Conservation (phyloP, 768 basidiomycete species). For the Tulasnella sp. region DNA sequence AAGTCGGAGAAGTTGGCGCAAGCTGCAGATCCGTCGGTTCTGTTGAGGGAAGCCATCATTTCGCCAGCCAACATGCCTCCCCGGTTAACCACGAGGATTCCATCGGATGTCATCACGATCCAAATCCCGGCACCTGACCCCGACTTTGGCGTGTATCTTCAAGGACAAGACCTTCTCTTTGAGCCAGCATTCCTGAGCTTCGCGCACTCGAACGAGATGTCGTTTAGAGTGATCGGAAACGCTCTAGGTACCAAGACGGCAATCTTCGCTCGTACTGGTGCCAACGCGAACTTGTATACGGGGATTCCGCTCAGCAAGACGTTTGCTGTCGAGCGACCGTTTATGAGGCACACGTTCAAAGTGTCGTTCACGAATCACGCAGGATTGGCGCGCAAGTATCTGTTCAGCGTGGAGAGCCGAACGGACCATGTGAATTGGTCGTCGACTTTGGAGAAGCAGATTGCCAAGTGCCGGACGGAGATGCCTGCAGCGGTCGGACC, state of each 20-base stretch:
- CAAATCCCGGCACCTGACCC: conserved; percentile 84
- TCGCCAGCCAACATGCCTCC: conserved; percentile 60
- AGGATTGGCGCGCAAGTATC: conserved; percentile 79
- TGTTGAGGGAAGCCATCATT: conserved; percentile 54
- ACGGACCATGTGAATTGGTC: conserved; percentile 76
- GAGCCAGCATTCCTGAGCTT: conserved; percentile 87
- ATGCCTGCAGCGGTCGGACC: conserved; percentile 41
- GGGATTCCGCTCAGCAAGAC: conserved; percentile 79
- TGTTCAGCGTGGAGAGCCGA: conserved; percentile 89
- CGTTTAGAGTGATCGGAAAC: conserved; percentile 89
- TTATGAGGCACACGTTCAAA: conserved; percentile 97
- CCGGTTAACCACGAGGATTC: conserved; percentile 81
- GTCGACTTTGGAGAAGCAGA: conserved; percentile 60
- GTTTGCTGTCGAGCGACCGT: conserved; percentile 83
- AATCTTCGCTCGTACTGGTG: conserved; percentile 80
- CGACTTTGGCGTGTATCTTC: conserved; percentile 77
- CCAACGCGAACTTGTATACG: conserved; percentile 79
- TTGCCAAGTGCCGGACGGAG: conserved; percentile 29
- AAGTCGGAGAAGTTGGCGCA: conserved; percentile 66
- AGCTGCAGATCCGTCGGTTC: conserved; percentile 55
- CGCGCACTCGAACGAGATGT: conserved; percentile 72
- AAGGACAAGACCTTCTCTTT: conserved; percentile 85
- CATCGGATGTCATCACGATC: conserved; percentile 86
- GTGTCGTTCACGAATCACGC: conserved; percentile 71
- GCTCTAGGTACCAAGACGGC: conserved; percentile 81